phyloP scores from a whole-genome alignment of 2,329 filamentous ascomycete genomes.

The Fusarium redolens region DNA sequence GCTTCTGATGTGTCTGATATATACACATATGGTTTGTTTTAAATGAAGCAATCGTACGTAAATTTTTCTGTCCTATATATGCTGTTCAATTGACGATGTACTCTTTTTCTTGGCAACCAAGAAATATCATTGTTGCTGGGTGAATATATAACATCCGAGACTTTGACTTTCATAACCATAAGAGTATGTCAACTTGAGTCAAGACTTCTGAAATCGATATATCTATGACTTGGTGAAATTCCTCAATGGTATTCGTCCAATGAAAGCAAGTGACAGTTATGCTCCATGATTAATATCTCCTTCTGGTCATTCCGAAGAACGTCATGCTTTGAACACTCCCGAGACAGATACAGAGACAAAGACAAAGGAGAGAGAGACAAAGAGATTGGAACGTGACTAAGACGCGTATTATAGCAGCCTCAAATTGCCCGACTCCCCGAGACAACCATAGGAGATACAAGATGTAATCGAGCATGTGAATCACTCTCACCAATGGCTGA shows the following conservation, averaged over 20 bases:
- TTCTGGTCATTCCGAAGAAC: background rate
- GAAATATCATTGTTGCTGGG: constrained; percentile 7
- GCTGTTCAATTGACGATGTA: background rate
- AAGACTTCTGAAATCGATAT: background rate
- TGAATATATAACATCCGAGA: background rate
- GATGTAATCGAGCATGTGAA: constrained; percentile 3
- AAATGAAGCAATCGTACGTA: background rate
- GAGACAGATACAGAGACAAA: constrained; percentile 18
- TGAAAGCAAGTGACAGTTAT: background rate
- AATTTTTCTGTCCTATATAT: background rate
- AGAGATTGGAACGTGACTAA: constrained; percentile 7
- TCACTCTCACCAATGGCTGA: constrained; percentile 22
- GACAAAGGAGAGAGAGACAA: background rate
- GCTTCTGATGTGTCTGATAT: accelerated
- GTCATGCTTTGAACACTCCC: background rate
- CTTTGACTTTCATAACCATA: background rate
- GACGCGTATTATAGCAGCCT: constrained; percentile 6
- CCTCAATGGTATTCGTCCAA: background rate
- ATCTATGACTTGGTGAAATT: background rate
- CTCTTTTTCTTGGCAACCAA: background rate
- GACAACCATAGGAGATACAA: background rate
- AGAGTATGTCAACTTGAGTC: background rate
- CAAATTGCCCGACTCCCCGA: constrained; percentile 1
- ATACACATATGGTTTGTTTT: no score
- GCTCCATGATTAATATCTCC: background rate